A percentile compares a stretch with the other conserved stretches of the same genome.
phyloP scores from a whole-genome alignment of 139 green algal species.

The Ettlia oleoabundans region DNA sequence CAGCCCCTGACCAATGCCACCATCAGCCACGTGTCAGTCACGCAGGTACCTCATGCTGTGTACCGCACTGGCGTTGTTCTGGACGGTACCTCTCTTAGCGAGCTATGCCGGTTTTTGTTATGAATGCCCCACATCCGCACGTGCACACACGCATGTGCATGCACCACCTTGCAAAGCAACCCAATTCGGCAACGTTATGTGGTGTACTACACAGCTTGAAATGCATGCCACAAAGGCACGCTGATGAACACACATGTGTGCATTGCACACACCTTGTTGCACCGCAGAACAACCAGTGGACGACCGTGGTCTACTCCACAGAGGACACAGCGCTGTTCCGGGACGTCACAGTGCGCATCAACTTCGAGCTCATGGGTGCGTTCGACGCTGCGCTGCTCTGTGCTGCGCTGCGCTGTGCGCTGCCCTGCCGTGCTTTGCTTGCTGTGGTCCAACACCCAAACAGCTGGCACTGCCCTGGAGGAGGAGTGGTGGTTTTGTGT shows the following conservation, averaged over 20 bases:
- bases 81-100: too few species aligned
- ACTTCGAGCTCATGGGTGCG: constrained; percentile 30
- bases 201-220: too few species aligned
- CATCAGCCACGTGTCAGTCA: constrained; percentile 11
- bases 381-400: too few species aligned
- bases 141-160: too few species aligned
- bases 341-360: neutral
- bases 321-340: neutral
- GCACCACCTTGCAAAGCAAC: too few species aligned
- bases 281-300: constrained; percentile 12
- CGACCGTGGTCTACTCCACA: neutral
- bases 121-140: too few species aligned
- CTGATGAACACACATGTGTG: too few species aligned
- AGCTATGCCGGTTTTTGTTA: neutral
- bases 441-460: neutral
- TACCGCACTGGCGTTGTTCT: too few species aligned
- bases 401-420: neutral
- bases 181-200: too few species aligned
- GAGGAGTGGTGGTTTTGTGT: neutral
- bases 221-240: too few species aligned
- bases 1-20: neutral
- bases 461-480: too few species aligned
- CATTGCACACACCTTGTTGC: neutral
- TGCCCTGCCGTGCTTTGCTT: neutral
- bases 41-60: too few species aligned